Conservation (phyloP, 371 early-diverging fungal genomes). For the Phascolomyces articulosus region DNA sequence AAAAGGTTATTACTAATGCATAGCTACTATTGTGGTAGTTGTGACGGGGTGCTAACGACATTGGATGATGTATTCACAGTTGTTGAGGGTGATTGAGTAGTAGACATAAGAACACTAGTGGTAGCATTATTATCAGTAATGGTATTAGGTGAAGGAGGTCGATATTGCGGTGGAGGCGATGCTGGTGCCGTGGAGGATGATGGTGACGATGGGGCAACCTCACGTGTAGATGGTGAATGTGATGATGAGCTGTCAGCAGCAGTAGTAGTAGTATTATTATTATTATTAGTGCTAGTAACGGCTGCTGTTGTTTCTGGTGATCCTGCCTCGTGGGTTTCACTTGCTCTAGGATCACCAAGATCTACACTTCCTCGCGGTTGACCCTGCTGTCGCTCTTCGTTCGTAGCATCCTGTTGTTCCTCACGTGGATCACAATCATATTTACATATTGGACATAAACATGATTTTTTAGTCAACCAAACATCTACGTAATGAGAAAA, state of each 20-base stretch:
- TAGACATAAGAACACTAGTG: neutral
- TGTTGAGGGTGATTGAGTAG: neutral
- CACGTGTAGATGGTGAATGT: neutral
- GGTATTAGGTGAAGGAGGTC: neutral
- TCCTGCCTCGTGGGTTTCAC: neutral
- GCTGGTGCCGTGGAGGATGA: neutral
- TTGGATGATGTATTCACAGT: neutral
- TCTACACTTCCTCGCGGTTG: slow-evolving; percentile 1
- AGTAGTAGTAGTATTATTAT: neutral
- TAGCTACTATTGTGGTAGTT: too few relatives aligned
- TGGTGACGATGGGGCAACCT: neutral
- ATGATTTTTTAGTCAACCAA: slow-evolving; percentile 43
- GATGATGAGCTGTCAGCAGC: neutral
- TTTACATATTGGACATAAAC: slow-evolving; percentile 47
- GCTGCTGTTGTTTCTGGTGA: neutral
- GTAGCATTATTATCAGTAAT: neutral
- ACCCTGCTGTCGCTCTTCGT: neutral
- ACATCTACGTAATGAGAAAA: slow-evolving; percentile 29
- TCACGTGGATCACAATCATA: slow-evolving; percentile 24
- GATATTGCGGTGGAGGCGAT: neutral
- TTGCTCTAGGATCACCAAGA: neutral
- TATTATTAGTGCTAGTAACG: neutral
- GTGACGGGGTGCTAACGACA: neutral
- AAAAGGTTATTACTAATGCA: too few relatives aligned
- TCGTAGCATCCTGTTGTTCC: neutral